Evolutionary conservation across 768 basidiomycete species (phyloP).

Genomic region (Chiua virens): DNA sequence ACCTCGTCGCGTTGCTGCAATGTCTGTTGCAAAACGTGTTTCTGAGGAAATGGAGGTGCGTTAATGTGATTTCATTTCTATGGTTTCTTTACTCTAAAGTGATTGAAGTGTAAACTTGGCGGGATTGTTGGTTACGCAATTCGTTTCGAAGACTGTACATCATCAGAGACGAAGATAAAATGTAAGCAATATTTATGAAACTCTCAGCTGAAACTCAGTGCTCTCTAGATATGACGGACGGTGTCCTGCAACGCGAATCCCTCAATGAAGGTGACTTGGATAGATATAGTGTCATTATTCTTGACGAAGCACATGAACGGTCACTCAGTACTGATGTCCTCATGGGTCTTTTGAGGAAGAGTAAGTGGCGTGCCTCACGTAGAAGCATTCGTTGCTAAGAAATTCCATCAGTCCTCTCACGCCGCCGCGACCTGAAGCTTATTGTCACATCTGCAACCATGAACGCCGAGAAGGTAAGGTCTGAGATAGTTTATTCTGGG

Average conservation of each 20-base stretch:
- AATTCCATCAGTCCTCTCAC: slow-evolving; percentile 63
- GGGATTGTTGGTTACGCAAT: slow-evolving; percentile 94
- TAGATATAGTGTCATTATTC: slow-evolving; percentile 92
- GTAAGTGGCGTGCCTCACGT: slow-evolving; percentile 44
- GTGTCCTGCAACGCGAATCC: slow-evolving; percentile 96
- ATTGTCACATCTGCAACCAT: slow-evolving; percentile 99
- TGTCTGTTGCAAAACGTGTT: slow-evolving; percentile 99
- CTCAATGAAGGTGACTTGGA: slow-evolving; percentile 98
- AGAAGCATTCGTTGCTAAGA: slow-evolving; percentile 1
- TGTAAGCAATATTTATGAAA: slow-evolving; percentile 50
- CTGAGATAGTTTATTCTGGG: neutral
- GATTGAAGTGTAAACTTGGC: slow-evolving; percentile 78
- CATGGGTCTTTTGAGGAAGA: slow-evolving; percentile 94
- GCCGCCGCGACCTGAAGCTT: slow-evolving; percentile 89
- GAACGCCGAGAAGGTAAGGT: slow-evolving; percentile 93
- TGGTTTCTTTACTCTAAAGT: slow-evolving; percentile 3
- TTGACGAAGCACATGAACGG: slow-evolving; percentile 99
- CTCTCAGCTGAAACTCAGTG: neutral
- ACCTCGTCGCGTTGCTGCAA: slow-evolving; percentile 97
- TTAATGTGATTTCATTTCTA: slow-evolving; percentile 4
- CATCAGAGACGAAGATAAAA: slow-evolving; percentile 93
- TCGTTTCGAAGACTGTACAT: slow-evolving; percentile 97
- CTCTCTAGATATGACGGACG: slow-evolving; percentile 92
- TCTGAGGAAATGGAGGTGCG: slow-evolving; percentile 98
- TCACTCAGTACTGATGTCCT: slow-evolving; percentile 97